Base-by-base conservation (phyloP, 352 stramenopile species). In the Elongisporangium anandrum region DNA sequence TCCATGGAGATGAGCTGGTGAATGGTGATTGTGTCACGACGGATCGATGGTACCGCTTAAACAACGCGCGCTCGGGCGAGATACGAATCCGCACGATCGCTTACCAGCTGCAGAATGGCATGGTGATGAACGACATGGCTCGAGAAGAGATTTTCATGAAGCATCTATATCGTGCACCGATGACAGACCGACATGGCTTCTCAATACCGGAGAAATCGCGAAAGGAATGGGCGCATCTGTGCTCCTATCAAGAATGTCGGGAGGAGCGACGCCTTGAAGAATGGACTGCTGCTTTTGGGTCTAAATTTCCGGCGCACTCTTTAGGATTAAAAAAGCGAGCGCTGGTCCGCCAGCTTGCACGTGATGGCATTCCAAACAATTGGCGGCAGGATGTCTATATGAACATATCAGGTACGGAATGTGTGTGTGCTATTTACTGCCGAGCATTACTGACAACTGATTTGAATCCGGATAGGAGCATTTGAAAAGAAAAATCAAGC, bases 361-460 rank as follows among this genome's bases (percentile, higher is more conserved):
- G 73, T 8, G 66, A 66, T 60, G 84, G 84, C 6, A 79, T 93
- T 15, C 81, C 84, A 19, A 74, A 79, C 1, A 73, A 83, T 29
- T 81, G 83, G 70, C 75, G 84, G 38, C 68, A 89, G 60, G 67
- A 66, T 15, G 80, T 89, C 19, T 93, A 93, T 47, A 87, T 92
- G 77, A 75, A 72, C 52, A 69, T 90, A 39, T 90, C 81, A 29
- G 75, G 75, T 68, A 51, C 26, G 66, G 38, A 5, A n/a, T n/a
- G n/a, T n/a, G n/a, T n/a, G n/a, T n/a, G n/a, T n/a, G n/a, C n/a
- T n/a, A n/a, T n/a, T n/a, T n/a, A n/a, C n/a, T n/a, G n/a, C n/a
- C n/a, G n/a, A n/a, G n/a, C n/a, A n/a, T n/a, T n/a, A n/a, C n/a
- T n/a, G n/a, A n/a, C n/a, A n/a, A n/a, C n/a, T n/a, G n/a, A n/a